Conservation (phyloP, 306 rosid genomes). For the Casuarina equisetifolia region DNA sequence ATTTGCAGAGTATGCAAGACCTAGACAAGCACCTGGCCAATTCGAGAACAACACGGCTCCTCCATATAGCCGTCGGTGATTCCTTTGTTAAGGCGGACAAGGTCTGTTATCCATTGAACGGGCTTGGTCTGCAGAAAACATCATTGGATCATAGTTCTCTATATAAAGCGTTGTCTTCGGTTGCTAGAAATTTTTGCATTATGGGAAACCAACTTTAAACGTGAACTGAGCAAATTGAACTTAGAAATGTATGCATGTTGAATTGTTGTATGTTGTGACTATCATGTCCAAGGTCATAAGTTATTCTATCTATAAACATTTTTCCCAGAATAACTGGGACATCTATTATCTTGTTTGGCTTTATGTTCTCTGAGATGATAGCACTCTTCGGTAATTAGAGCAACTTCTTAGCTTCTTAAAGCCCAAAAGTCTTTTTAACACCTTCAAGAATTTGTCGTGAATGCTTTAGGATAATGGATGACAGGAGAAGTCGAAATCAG, state of each 20-base stretch:
- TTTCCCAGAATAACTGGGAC: not conserved
- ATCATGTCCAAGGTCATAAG: not conserved
- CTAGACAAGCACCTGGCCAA: constrained; percentile 58
- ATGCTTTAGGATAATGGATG: no score
- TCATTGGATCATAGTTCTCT: constrained; percentile 8
- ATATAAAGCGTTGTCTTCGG: not conserved
- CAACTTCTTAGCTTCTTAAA: no score
- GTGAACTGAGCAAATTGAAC: not conserved
- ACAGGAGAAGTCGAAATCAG: no score
- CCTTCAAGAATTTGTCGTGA: no score
- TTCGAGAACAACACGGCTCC: constrained; percentile 27
- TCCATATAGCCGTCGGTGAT: constrained; percentile 49
- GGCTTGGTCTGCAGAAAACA: constrained; percentile 14
- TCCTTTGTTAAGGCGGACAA: constrained; percentile 20
- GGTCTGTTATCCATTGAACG: constrained; percentile 25
- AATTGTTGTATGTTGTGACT: not conserved
- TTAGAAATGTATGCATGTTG: not conserved
- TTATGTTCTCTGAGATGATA: no score
- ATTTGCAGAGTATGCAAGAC: constrained; percentile 94
- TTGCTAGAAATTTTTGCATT: constrained; percentile 13
- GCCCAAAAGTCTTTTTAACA: no score
- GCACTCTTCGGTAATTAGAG: no score
- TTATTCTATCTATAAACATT: not conserved
- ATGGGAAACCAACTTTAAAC: constrained; percentile 20
- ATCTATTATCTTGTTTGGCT: not conserved